Base-by-base conservation (phyloP, 306 rosid species). In the Cicer yamashitae region DNA sequence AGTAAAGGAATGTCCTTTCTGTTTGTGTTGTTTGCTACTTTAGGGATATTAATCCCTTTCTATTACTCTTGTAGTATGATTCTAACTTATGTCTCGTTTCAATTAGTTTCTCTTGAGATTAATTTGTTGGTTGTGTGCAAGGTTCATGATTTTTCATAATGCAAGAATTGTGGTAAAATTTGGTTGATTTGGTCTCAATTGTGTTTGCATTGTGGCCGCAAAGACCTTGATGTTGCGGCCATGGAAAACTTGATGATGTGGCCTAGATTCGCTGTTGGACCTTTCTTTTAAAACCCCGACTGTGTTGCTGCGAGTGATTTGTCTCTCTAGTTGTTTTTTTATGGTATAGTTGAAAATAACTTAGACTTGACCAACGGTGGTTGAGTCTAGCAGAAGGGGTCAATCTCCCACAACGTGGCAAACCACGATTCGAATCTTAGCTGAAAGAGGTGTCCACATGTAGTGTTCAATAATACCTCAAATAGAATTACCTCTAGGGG, bases 331-430 rank as follows among this genome's bases (percentile, higher is more conserved):
- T 50, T 66, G 4, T 9, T 56, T 25, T 8, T 30, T 77, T 61
- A 4, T 80, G 48, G 17, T 57, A 40, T 8, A 30, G 3, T 40
- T 25, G 45, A 71, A 71, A 37, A 70, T 70, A 20, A 40, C 54
- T 0, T 46, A 14, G 57, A 45, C 34, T 30, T 30, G 34, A 30
- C 34, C 34, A 30, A 30, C 34, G 34, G 5, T 4, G 34, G 34
- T 30, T 30, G 34, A 30, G 34, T 30, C 34, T 30, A 30, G 34
- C 0, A 30, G 34, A 30, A 30, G 34, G 34, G 34, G 34, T 30
- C 34, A 30, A 30, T 30, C 34, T 30, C 34, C 34, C 34, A 30
- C 5, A 30, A 30, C 3, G 34, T 3, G 34, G 34, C 34, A 5
- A 30, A 30, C 34, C 5, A 3, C 34, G 0, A 30, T 30, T 30